Conservation (phyloP, 306 rosid genomes). For the Quercus rubra region DNA sequence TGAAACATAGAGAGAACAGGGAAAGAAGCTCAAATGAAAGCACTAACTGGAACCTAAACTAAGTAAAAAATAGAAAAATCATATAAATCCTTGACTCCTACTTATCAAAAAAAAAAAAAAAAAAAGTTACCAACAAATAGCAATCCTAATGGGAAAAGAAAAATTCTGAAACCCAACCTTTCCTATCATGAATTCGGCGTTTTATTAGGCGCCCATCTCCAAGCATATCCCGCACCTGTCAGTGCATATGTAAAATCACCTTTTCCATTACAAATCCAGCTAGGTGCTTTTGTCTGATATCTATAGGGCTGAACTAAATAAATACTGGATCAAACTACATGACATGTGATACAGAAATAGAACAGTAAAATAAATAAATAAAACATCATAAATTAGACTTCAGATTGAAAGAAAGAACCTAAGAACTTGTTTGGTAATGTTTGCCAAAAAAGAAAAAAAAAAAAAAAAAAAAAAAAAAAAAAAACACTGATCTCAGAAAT, state of each 20-base stretch:
- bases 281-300: neutral
- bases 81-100: slow-evolving; percentile 2
- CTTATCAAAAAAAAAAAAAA: neutral
- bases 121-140: slow-evolving; percentile 6
- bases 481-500: no score
- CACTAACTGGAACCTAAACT: slow-evolving; percentile 7
- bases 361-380: neutral
- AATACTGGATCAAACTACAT: neutral
- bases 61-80: slow-evolving; percentile 5
- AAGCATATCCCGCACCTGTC: slow-evolving; percentile 94
- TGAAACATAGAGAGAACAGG: neutral
- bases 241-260: slow-evolving; percentile 27
- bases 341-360: neutral
- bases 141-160: slow-evolving; percentile 6
- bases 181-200: slow-evolving; percentile 84
- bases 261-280: neutral
- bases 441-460: no score
- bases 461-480: no score
- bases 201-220: slow-evolving; percentile 96
- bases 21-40: slow-evolving; percentile 7
- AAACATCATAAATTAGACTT: neutral
- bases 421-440: no score
- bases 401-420: neutral
- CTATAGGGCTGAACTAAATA: neutral
- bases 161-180: slow-evolving; percentile 50